These are phyloP conservation scores for Cercophora scortea DNA, from an alignment of 495 filamentous ascomycete genomes.

Conservation along the genomic window DNA sequence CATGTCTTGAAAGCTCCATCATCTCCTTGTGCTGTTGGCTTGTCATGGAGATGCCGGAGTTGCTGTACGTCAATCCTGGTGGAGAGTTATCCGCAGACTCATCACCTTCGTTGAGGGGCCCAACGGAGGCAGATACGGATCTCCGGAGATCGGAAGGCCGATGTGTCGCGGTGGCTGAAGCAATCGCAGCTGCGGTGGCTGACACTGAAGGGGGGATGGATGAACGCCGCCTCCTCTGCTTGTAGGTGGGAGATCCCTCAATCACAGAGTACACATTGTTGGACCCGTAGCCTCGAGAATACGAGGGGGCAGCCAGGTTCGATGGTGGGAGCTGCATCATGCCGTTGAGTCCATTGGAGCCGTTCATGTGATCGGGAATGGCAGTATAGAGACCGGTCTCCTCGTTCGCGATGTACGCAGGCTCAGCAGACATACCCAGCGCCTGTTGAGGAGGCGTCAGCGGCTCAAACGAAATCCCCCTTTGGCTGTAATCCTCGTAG, in stretches of 20 bases:
- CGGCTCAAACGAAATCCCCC: conserved; percentile 92
- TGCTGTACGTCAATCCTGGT: conserved; percentile 58
- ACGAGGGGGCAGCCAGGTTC: conserved; percentile 70
- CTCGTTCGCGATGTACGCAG: conserved; percentile 95
- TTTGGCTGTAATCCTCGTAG: conserved; percentile 94
- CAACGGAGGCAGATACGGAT: conserved; percentile 83
- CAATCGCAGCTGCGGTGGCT: conserved; percentile 54
- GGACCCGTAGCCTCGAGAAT: conserved; percentile 61
- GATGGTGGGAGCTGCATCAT: conserved; percentile 90
- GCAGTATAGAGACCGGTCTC: conserved; percentile 92
- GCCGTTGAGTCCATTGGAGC: conserved; percentile 56
- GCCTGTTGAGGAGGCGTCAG: conserved; percentile 90
- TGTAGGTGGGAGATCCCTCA: conserved; percentile 96
- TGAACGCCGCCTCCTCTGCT: conserved; percentile 87
- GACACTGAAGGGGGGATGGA: conserved; percentile 74
- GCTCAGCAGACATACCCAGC: conserved; percentile 69
- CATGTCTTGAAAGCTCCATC: conserved; percentile 76
- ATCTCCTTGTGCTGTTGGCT: conserved; percentile 67
- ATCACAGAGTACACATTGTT: conserved; percentile 91
- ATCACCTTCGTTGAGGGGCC: conserved; percentile 70
- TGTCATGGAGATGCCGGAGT: conserved; percentile 46
- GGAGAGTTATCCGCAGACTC: conserved; percentile 65
- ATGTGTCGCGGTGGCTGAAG: conserved; percentile 46
- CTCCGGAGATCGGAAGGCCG: conserved; percentile 81
- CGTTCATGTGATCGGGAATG: conserved; percentile 68